A percentile compares a stretch with the other conserved stretches of the same genome.
These are phyloP conservation scores for Marasmius oreades DNA, from an alignment of 1,284 basidiomycete genomes.

Conservation along the genomic window DNA sequence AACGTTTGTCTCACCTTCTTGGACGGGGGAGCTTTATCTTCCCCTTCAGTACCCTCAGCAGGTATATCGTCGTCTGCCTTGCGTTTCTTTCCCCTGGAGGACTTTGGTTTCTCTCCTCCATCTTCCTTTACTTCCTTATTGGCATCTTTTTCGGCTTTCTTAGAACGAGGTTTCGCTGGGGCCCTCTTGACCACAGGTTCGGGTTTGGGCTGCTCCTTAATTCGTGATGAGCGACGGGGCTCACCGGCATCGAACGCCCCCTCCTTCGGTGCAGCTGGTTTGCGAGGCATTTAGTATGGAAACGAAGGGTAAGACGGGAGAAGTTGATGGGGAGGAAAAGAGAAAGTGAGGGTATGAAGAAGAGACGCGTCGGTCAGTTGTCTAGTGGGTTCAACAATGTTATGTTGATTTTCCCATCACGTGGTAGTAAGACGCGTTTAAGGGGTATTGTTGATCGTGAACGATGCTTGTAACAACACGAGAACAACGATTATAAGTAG, in stretches of 20 bases:
- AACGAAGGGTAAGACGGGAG: background rate
- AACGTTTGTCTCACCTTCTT: constrained; percentile 52
- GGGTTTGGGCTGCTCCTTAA: constrained; percentile 65
- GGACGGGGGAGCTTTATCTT: constrained; percentile 45
- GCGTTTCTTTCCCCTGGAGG: constrained; percentile 55
- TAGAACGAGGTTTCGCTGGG: constrained; percentile 56
- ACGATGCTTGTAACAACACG: too few species aligned
- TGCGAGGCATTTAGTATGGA: constrained; percentile 55
- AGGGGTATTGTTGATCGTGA: too few species aligned
- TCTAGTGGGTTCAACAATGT: background rate
- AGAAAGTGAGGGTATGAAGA: constrained; percentile 1
- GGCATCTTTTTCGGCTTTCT: constrained; percentile 37
- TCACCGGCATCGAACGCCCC: constrained; percentile 33
- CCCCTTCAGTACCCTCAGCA: constrained; percentile 34
- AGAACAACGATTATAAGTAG: too few species aligned
- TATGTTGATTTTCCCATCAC: constrained; percentile 6
- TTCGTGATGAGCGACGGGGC: constrained; percentile 69
- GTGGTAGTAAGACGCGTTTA: background rate
- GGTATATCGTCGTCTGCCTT: constrained; percentile 33
- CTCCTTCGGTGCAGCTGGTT: constrained; percentile 46
- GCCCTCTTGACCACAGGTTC: constrained; percentile 52
- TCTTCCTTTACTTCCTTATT: constrained; percentile 24
- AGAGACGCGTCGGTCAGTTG: background rate
- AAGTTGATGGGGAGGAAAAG: background rate
- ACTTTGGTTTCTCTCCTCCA: constrained; percentile 50